These are phyloP conservation scores for Curvularia sp. DNA, from an alignment of 2,329 filamentous ascomycete genomes.

Conservation along the genomic window DNA sequence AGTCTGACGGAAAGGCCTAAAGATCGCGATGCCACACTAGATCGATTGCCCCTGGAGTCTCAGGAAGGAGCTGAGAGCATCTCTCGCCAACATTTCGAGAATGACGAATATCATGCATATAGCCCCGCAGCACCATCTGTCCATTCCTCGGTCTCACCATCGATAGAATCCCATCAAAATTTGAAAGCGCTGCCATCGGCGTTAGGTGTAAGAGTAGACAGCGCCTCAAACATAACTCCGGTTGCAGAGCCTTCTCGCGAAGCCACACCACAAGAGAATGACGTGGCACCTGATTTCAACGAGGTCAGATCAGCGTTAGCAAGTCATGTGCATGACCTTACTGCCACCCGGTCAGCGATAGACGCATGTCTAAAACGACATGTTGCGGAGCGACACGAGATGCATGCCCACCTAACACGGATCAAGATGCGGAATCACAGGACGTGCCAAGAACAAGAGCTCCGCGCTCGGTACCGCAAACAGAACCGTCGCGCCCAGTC, in stretches of 20 bases:
- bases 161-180: not conserved
- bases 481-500: not conserved
- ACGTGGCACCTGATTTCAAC: not conserved
- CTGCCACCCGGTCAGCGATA: constrained; percentile 14
- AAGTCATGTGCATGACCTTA: constrained; percentile 18
- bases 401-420: constrained; percentile 27
- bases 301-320: not conserved
- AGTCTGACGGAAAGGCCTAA: constrained; percentile 1
- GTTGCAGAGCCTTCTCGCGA: not conserved
- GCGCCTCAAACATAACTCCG: not conserved
- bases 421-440: constrained; percentile 31
- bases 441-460: constrained; percentile 29
- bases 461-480: constrained; percentile 16
- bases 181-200: not conserved
- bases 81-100: not conserved
- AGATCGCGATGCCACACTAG: not conserved
- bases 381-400: constrained; percentile 20
- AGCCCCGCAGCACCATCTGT: not conserved
- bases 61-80: not conserved
- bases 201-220: not conserved
- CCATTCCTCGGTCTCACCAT: not conserved
- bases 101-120: not conserved
- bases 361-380: constrained; percentile 24
- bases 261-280: not conserved
- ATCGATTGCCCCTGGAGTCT: not conserved